Evolutionary conservation across 1,139 yeast genomes (phyloP), one percentile per base, ranked within the genome.

Genomic region (Zygosaccharomyces pseudobailii): DNA sequence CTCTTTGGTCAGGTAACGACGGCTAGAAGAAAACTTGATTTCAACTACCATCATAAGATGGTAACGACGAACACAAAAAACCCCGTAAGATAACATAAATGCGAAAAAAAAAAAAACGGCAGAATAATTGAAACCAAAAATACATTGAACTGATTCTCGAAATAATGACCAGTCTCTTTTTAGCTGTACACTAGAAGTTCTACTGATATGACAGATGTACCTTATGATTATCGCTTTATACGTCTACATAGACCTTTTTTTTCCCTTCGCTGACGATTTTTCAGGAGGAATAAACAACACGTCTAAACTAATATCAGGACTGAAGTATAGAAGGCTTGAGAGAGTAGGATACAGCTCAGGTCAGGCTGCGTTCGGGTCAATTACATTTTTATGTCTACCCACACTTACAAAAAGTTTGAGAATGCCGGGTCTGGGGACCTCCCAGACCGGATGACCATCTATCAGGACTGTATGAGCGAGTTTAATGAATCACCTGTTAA

Each of bases 381-480:
- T 20, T 38, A 38, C 41, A 38, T 37, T 33, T 25, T 34, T 54
- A 87, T 88, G 92, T 85, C 95, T 43, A 82, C 94, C 42, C 80
- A 76, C 63, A 76, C 87, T 38, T 87, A 87, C 71, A 89, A 87
- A 72, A 87, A 86, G 71, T 80, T 78, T 70, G 96, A 88, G 67
- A 89, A 87, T 65, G 69, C 80, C 51, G 85, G 78, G 56, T 72
- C 82, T 48, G 84, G 82, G 45, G 69, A 72, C 27, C 68, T 78
- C 55, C 94, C 96, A 51, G 98, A 92, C 71, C 89, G 89, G 71
- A 92, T 92, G 97, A 85, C 96, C 8, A 92, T 94, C 55, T 90
- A 87, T 68, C 99, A 92, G 71, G 96, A 90, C 68, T 90, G 97
- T 72, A 74, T 88, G 61, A 87, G 87, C 58, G 92, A 87, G 54